Percentiles rank a stretch among this genome's conserved stretches.
These are phyloP conservation scores for Colletotrichum nymphaeae DNA, from an alignment of 2,329 filamentous ascomycete genomes.

Conservation along the genomic window DNA sequence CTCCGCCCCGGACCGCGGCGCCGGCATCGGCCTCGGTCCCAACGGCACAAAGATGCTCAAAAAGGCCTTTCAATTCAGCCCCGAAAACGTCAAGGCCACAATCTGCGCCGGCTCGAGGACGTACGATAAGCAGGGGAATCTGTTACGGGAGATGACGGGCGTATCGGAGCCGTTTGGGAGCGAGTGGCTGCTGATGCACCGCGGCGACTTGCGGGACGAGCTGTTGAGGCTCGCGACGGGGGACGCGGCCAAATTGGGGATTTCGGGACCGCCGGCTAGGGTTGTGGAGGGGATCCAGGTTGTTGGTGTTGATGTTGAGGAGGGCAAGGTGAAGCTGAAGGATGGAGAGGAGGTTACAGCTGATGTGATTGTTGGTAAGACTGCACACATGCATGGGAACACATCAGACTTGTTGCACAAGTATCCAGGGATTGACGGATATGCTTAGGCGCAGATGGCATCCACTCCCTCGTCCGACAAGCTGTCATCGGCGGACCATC, in stretches of 20 bases:
- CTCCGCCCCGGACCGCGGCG: constrained; percentile 21
- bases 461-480: constrained; percentile 21
- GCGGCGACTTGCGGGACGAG: constrained; percentile 10
- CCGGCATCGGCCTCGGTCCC: constrained; percentile 24
- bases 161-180: constrained; percentile 28
- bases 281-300: constrained; percentile 4
- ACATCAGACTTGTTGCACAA: too few relatives aligned
- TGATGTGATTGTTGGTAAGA: constrained; percentile 28
- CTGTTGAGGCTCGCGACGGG: constrained; percentile 19
- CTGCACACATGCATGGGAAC: not conserved
- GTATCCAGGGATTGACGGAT: not conserved
- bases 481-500: constrained; percentile 4
- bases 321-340: constrained; percentile 5
- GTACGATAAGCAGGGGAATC: constrained; percentile 23
- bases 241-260: constrained; percentile 25
- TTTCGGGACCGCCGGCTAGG: constrained; percentile 16
- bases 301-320: constrained; percentile 11
- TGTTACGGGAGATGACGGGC: constrained; percentile 28
- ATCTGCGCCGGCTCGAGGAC: constrained; percentile 24
- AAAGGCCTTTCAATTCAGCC: constrained; percentile 20
- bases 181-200: constrained; percentile 30
- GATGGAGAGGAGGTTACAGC: constrained; percentile 1
- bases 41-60: constrained; percentile 33
- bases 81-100: constrained; percentile 4
- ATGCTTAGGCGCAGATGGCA: constrained; percentile 23